Evolutionary conservation across 371 early-diverging fungal species (phyloP).

Genomic region (Cokeromyces recurvatus): DNA sequence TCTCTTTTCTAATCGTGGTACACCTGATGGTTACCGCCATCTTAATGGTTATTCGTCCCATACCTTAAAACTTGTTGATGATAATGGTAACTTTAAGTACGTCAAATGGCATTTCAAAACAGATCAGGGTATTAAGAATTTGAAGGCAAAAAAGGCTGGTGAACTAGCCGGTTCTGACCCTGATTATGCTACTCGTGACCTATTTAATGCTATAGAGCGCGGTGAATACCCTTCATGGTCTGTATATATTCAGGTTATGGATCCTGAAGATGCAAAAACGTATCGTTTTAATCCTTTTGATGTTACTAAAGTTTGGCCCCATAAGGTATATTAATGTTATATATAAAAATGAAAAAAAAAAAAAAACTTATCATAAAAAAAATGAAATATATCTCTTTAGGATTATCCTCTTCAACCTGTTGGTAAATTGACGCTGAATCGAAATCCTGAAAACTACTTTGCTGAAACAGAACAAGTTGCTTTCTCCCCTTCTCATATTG

Average conservation of each 20-base stretch:
- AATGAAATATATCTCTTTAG: slow-evolving; percentile 21
- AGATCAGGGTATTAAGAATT: slow-evolving; percentile 74
- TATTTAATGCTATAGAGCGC: slow-evolving; percentile 67
- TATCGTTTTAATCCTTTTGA: slow-evolving; percentile 80
- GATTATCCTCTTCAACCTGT: slow-evolving; percentile 70
- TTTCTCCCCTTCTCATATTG: slow-evolving; percentile 68
- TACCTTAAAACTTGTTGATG: slow-evolving; percentile 73
- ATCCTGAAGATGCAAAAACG: slow-evolving; percentile 64
- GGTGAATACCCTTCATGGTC: slow-evolving; percentile 76
- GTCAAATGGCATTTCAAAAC: slow-evolving; percentile 90
- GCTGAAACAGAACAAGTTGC: slow-evolving; percentile 80
- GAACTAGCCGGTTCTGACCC: slow-evolving; percentile 60
- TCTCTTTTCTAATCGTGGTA: slow-evolving; percentile 79
- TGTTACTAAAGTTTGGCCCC: slow-evolving; percentile 81
- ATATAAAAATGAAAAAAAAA: too few species aligned
- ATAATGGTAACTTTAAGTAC: slow-evolving; percentile 60
- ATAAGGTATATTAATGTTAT: too few species aligned
- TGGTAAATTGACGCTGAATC: slow-evolving; percentile 71
- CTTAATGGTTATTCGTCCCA: slow-evolving; percentile 80
- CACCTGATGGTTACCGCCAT: slow-evolving; percentile 75
- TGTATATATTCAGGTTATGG: slow-evolving; percentile 73
- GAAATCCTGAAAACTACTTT: slow-evolving; percentile 78
- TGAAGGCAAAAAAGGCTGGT: slow-evolving; percentile 60
- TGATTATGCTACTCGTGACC: slow-evolving; percentile 73
- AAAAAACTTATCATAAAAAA: background rate